phyloP scores from a whole-genome alignment of 345 rosid species.

The Balakata baccata region DNA sequence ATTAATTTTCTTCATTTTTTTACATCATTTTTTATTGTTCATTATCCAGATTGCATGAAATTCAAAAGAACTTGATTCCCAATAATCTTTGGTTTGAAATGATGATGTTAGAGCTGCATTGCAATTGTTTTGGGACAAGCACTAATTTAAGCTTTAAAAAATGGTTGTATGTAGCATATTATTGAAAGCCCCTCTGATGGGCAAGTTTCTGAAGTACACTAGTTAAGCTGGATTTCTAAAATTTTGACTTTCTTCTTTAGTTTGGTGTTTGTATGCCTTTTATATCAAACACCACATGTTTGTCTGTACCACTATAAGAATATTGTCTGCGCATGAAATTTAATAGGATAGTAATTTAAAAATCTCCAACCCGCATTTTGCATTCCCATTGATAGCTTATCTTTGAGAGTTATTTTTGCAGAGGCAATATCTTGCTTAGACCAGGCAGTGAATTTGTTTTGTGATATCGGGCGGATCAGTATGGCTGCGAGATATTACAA shows the following conservation, averaged over 20 bases:
- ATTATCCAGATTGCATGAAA: background rate
- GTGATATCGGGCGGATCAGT: conserved; percentile 93
- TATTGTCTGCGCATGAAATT: background rate
- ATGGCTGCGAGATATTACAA: conserved; percentile 98
- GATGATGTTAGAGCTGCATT: background rate
- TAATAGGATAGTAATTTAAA: background rate
- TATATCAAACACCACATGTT: background rate
- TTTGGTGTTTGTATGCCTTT: background rate
- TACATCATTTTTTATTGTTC: background rate
- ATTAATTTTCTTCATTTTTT: too few species aligned
- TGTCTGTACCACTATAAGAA: background rate
- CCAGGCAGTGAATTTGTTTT: conserved; percentile 71
- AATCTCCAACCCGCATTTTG: background rate
- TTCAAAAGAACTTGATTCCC: background rate
- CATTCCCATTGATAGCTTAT: background rate
- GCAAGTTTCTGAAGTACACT: background rate
- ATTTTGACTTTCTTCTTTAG: background rate
- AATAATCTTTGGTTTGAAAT: background rate
- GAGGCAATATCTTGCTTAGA: conserved; percentile 90
- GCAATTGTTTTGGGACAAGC: background rate
- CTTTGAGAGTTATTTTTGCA: conserved; percentile 30
- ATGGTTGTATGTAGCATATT: background rate
- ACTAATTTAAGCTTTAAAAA: background rate
- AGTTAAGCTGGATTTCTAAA: background rate
- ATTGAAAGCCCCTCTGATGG: background rate